Conservation (phyloP, 345 rosid genomes). For the Hevea brasiliensis region DNA sequence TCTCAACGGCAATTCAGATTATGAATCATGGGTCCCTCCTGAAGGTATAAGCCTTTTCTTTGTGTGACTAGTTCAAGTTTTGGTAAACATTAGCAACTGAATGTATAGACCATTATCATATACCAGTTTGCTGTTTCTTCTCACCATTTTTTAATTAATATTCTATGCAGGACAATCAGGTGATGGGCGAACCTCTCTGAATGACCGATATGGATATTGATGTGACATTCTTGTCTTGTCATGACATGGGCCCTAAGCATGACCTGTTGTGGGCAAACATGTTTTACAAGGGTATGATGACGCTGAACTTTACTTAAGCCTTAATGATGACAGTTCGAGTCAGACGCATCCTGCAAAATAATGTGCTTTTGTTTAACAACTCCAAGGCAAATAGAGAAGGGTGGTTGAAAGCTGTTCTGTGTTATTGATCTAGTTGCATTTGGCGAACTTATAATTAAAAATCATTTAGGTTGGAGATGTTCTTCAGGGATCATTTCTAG, state of each 20-base stretch:
- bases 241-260: not conserved
- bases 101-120: not conserved
- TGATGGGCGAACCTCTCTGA: conserved; percentile 84
- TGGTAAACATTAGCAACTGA: not conserved
- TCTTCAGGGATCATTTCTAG: not conserved
- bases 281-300: not conserved
- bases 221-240: not conserved
- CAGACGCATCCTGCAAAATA: not conserved
- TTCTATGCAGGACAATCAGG: conserved; percentile 82
- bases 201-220: conserved; percentile 83
- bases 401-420: not conserved
- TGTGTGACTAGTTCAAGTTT: not conserved
- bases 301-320: too few relatives aligned
- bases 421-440: not conserved
- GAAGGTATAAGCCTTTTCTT: conserved; percentile 46
- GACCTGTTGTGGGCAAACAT: not conserved
- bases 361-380: not conserved
- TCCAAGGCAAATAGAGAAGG: not conserved
- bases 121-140: not conserved
- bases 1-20: conserved; percentile 47
- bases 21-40: conserved; percentile 92
- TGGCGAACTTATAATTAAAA: not conserved
- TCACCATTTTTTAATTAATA: not conserved
- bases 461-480: not conserved
- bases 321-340: not conserved